Percentiles rank a stretch among this genome's conserved stretches.
Conservation (phyloP, 192 early-diverging fungal genomes). For the Mortierella hygrophila region DNA sequence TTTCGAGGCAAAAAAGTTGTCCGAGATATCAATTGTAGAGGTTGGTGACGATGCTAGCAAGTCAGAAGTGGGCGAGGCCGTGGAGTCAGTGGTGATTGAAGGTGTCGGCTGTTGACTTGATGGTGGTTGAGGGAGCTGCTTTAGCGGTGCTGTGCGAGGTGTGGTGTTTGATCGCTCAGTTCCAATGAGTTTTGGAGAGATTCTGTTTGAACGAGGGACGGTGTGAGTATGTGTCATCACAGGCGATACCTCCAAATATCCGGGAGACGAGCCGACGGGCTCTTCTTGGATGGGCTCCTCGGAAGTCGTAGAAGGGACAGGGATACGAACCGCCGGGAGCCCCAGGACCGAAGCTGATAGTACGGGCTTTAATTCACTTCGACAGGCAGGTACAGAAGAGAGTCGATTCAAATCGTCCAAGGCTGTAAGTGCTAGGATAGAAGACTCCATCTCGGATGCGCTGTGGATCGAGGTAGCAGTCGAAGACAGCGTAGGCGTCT, state of each 20-base stretch:
- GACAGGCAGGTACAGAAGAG: neutral
- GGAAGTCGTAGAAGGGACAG: neutral
- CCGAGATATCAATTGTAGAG: neutral
- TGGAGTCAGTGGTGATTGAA: neutral
- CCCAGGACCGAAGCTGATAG: neutral
- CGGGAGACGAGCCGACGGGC: neutral
- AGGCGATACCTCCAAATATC: neutral
- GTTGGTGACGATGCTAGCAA: neutral
- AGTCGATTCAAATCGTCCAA: neutral
- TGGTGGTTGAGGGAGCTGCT: neutral
- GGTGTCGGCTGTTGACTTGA: neutral
- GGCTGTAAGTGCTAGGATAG: neutral
- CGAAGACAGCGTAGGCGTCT: neutral
- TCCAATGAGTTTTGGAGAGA: neutral
- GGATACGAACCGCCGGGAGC: neutral
- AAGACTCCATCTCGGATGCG: neutral
- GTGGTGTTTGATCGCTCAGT: neutral
- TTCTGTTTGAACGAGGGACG: neutral
- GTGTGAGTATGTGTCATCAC: neutral
- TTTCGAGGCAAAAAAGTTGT: neutral
- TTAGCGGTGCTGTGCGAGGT: neutral
- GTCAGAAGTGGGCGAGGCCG: neutral
- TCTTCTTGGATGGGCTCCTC: neutral
- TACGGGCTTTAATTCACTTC: neutral
- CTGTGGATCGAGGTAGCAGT: neutral